phyloP scores from a whole-genome alignment of 2,329 filamentous ascomycete species.

The Chaetomium sp. region DNA sequence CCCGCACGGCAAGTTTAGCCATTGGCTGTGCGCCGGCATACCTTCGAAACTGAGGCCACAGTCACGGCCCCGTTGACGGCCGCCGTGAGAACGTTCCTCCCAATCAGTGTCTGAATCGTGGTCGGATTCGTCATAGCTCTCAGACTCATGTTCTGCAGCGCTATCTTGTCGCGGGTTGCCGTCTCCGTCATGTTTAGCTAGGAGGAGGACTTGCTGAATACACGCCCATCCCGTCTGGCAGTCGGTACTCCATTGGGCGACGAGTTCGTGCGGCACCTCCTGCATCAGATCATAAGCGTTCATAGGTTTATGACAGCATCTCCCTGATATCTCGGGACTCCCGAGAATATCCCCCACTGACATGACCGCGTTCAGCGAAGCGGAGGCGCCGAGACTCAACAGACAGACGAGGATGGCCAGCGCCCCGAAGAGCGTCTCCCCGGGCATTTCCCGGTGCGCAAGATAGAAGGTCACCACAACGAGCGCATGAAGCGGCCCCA shows the following conservation, averaged over 20 bases:
- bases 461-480: conserved; percentile 8
- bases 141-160: background rate
- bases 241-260: background rate
- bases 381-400: conserved; percentile 1
- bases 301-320: conserved; percentile 3
- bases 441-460: background rate
- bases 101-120: background rate
- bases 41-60: background rate
- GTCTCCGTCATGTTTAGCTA: background rate
- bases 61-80: background rate
- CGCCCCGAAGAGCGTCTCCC: conserved; percentile 5
- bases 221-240: conserved; percentile 8
- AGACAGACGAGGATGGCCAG: conserved; percentile 6
- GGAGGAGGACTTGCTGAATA: conserved; percentile 2
- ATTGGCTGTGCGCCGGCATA: background rate
- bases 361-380: background rate
- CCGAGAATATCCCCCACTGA: conserved; percentile 6
- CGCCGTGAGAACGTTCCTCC: background rate
- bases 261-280: background rate
- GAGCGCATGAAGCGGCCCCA: conserved; percentile 3
- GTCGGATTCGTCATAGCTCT: background rate
- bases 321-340: background rate
- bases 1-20: conserved; percentile 1
- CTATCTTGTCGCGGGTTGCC: background rate
- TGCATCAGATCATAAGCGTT: conserved; percentile 2